These are phyloP conservation scores for Diversispora epigaea DNA, from an alignment of 192 early-diverging fungal species.

Conservation along the genomic window DNA sequence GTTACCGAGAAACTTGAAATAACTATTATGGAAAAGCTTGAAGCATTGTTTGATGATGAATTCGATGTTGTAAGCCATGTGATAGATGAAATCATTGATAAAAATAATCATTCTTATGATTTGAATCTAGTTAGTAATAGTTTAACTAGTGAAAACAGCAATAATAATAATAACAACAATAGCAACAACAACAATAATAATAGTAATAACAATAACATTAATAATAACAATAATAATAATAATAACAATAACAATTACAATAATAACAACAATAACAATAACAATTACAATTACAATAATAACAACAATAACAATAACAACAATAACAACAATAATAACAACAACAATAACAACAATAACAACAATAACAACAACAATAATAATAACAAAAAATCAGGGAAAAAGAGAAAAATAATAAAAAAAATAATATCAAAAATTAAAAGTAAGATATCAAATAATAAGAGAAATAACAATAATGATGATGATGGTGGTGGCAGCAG, in stretches of 20 bases:
- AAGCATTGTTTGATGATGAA: not conserved
- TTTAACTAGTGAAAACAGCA: not conserved
- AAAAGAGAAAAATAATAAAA: not conserved
- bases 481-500: too few relatives aligned
- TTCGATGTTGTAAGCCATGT: not conserved
- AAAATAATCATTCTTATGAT: not conserved
- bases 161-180: not conserved
- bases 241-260: not conserved
- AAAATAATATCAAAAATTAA: not conserved
- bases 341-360: not conserved
- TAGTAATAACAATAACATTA: not conserved
- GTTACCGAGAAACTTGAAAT: not conserved
- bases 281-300: not conserved
- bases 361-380: not conserved
- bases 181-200: not conserved
- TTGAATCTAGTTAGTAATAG: not conserved
- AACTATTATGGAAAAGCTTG: not conserved
- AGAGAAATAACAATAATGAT: too few relatives aligned
- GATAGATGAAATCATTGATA: not conserved
- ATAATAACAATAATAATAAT: not conserved
- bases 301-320: not conserved
- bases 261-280: not conserved
- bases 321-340: not conserved
- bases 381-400: not conserved
- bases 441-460: not conserved